Evolutionary conservation across 225 moss, liverwort and hornwort species (phyloP).

Genomic region (Marchantia polymorpha): DNA sequence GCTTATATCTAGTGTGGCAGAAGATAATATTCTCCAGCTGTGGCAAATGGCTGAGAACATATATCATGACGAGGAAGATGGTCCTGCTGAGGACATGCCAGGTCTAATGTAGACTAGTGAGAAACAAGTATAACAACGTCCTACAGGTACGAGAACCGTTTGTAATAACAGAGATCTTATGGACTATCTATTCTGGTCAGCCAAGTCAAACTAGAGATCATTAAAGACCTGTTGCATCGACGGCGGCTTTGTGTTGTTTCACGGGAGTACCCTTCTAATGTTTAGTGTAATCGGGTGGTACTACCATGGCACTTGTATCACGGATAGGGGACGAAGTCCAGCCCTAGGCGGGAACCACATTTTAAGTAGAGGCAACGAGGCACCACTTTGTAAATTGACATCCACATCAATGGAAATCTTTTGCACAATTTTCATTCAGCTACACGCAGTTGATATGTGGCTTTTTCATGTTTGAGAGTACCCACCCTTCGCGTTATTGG

Average conservation of each 20-base stretch:
- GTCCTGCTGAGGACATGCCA: constrained; percentile 52
- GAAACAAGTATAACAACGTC: not conserved
- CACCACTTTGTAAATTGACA: constrained; percentile 14
- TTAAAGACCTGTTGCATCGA: not conserved
- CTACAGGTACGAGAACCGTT: not conserved
- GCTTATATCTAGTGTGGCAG: constrained; percentile 80
- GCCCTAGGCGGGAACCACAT: no score
- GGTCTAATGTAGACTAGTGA: constrained; percentile 19
- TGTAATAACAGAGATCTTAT: not conserved
- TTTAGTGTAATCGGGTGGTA: not conserved
- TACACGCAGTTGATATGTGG: no score
- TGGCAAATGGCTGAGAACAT: constrained; percentile 98
- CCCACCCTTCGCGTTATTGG: no score
- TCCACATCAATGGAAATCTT: not conserved
- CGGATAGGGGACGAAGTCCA: not conserved
- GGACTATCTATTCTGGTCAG: not conserved
- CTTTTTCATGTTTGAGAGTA: no score
- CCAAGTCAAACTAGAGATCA: not conserved
- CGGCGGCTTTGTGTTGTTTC: not conserved
- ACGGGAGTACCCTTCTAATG: not conserved
- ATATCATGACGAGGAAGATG: constrained; percentile 82
- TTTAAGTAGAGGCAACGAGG: not conserved
- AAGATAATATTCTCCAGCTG: constrained; percentile 82
- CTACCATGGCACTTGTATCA: no score
- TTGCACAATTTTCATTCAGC: not conserved